Conservation (phyloP, 148 eudicot genomes). For the Cornus suecica region DNA sequence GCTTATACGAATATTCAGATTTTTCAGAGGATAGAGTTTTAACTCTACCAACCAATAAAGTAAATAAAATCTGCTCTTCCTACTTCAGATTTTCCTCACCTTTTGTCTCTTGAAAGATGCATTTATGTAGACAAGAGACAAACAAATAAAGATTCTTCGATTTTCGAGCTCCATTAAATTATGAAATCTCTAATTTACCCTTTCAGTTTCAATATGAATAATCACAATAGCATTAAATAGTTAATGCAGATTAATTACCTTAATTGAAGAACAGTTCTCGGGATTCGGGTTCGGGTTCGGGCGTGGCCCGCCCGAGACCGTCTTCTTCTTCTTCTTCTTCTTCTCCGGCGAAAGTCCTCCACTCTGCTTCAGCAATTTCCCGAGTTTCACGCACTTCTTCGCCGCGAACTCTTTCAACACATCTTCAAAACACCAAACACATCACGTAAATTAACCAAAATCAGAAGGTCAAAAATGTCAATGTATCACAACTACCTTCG, state of each 20-base stretch:
- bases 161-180: neutral
- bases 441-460: neutral
- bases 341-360: slow-evolving; percentile 32
- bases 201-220: no score
- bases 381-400: slow-evolving; percentile 60
- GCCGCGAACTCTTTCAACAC: slow-evolving; percentile 61
- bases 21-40: neutral
- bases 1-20: neutral
- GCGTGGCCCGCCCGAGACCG: neutral
- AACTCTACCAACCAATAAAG: neutral
- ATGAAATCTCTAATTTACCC: neutral
- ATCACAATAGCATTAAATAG: neutral
- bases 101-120: neutral
- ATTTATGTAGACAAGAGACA: neutral
- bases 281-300: slow-evolving; percentile 2
- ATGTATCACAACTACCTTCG: slow-evolving; percentile 61
- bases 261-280: neutral
- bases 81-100: neutral
- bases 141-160: slow-evolving; percentile 6
- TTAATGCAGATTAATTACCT: slow-evolving; percentile 12
- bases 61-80: neutral
- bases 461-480: neutral
- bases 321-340: slow-evolving; percentile 23
- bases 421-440: slow-evolving; percentile 28
- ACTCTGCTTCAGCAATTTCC: slow-evolving; percentile 51